A percentile compares a stretch with the other conserved stretches of the same genome.
phyloP scores from a whole-genome alignment of 139 green algal species.

The Chlorella sp. region DNA sequence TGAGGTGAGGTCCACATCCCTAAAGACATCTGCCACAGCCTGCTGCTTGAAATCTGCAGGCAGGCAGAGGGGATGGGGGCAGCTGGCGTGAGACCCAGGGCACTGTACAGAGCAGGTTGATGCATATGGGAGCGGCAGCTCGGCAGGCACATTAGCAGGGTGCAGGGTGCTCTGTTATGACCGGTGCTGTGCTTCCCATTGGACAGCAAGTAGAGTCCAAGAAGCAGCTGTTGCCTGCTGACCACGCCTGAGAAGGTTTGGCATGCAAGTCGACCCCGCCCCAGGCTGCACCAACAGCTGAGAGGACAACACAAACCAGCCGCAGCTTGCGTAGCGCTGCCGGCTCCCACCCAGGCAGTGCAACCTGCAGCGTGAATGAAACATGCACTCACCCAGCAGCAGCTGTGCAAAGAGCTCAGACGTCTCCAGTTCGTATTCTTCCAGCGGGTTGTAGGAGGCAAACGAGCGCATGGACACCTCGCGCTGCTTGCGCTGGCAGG shows the following conservation, averaged over 20 bases:
- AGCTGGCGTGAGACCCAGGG: background rate
- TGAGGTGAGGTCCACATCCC: background rate
- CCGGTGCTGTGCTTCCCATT: too few relatives aligned
- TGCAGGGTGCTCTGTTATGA: too few relatives aligned
- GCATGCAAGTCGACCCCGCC: too few relatives aligned
- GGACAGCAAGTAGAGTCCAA: too few relatives aligned
- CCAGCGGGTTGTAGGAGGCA: slow-evolving; percentile 18
- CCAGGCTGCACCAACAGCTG: background rate
- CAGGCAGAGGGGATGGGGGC: background rate
- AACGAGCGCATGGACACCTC: slow-evolving; percentile 16
- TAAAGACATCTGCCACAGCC: background rate
- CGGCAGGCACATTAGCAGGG: too few relatives aligned
- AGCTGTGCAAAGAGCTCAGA: slow-evolving; percentile 4
- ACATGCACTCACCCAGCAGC: slow-evolving; percentile 15
- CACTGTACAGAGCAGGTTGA: background rate
- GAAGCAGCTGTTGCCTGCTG: too few relatives aligned
- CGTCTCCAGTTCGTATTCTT: slow-evolving; percentile 42
- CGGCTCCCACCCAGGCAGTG: too few relatives aligned
- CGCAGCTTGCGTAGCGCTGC: too few relatives aligned
- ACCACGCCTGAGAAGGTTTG: too few relatives aligned
- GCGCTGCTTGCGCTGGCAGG: background rate
- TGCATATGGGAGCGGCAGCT: too few relatives aligned
- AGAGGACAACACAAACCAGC: too few relatives aligned
- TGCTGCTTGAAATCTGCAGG: slow-evolving; percentile 37
- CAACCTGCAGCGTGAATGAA: too few relatives aligned